These are phyloP conservation scores for Odontarrhena argentea DNA, from an alignment of 345 rosid species.

Conservation along the genomic window DNA sequence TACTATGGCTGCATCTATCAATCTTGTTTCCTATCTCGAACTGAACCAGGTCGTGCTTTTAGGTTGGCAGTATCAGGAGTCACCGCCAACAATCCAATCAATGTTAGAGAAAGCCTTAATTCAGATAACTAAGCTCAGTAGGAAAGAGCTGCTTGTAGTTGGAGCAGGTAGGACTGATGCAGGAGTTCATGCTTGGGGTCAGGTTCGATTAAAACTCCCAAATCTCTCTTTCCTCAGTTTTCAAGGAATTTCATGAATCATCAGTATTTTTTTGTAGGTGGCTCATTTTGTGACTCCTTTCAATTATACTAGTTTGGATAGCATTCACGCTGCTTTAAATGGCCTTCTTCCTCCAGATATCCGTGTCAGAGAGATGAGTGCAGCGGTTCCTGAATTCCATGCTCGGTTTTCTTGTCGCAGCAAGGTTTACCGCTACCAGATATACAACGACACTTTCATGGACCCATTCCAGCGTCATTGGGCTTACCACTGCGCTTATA, in stretches of 20 bases:
- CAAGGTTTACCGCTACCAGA: constrained; percentile 82
- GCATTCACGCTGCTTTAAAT: constrained; percentile 71
- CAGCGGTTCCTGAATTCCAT: constrained; percentile 75
- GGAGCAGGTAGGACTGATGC: constrained; percentile 92
- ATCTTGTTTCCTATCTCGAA: constrained; percentile 8
- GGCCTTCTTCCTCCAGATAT: constrained; percentile 86
- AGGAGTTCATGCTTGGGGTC: constrained; percentile 98
- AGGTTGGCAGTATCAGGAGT: constrained; percentile 94
- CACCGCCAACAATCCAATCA: constrained; percentile 88
- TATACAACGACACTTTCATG: constrained; percentile 73
- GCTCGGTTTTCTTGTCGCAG: constrained; percentile 77
- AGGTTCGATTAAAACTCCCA: constrained; percentile 50
- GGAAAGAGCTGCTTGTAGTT: constrained; percentile 68
- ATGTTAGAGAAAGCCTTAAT: constrained; percentile 67
- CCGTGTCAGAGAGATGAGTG: constrained; percentile 78
- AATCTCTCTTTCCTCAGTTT: constrained; percentile 1
- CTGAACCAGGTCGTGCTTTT: constrained; percentile 16
- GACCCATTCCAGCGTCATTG: constrained; percentile 75
- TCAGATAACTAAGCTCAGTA: constrained; percentile 63
- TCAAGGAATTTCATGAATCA: not conserved
- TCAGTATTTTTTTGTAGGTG: constrained; percentile 52
- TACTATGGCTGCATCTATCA: constrained; percentile 4
- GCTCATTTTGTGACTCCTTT: constrained; percentile 92
- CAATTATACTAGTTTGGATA: constrained; percentile 68
- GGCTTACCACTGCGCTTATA: constrained; percentile 66